Percentiles rank a stretch among this genome's conserved stretches.
These are phyloP conservation scores for Ammopiptanthus mongolicus DNA, from an alignment of 306 rosid species.

Conservation along the genomic window DNA sequence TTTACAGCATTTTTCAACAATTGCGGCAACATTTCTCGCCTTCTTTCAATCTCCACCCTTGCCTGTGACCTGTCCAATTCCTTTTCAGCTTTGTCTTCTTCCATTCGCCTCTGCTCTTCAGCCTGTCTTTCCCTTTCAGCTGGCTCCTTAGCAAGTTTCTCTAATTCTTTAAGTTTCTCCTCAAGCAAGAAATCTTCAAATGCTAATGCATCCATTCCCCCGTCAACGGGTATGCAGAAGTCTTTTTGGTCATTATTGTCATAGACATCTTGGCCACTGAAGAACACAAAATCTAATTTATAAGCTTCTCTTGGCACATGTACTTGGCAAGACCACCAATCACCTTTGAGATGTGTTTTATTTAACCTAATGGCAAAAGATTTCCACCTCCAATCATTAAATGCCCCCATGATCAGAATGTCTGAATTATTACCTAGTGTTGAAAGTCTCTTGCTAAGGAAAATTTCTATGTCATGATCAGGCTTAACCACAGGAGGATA, in stretches of 20 bases:
- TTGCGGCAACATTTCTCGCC: slow-evolving; percentile 43
- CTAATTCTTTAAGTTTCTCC: slow-evolving; percentile 78
- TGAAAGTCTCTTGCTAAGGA: slow-evolving; percentile 59
- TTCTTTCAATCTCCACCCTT: slow-evolving; percentile 44
- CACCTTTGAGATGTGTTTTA: slow-evolving; percentile 53
- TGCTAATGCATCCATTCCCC: slow-evolving; percentile 64
- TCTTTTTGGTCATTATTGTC: slow-evolving; percentile 86
- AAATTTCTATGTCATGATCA: slow-evolving; percentile 76
- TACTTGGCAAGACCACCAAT: slow-evolving; percentile 92
- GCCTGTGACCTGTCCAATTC: slow-evolving; percentile 76
- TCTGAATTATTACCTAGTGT: slow-evolving; percentile 58
- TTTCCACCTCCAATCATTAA: slow-evolving; percentile 92
- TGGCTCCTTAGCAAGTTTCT: slow-evolving; percentile 66
- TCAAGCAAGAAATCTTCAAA: slow-evolving; percentile 89
- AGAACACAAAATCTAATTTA: slow-evolving; percentile 84
- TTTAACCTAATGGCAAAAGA: slow-evolving; percentile 56
- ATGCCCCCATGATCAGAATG: slow-evolving; percentile 77
- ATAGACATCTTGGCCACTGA: slow-evolving; percentile 77
- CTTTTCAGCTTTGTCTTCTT: slow-evolving; percentile 67
- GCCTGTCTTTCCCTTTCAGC: slow-evolving; percentile 81
- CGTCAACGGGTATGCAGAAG: slow-evolving; percentile 59
- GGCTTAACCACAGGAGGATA: slow-evolving; percentile 78
- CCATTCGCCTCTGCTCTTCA: slow-evolving; percentile 67
- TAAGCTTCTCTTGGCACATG: slow-evolving; percentile 81
- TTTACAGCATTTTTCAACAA: slow-evolving; percentile 47